A percentile compares a stretch with the other conserved stretches of the same genome.
These are phyloP conservation scores for Furcasterigmium sp. DNA, from an alignment of 2,329 filamentous ascomycete species.

Conservation along the genomic window DNA sequence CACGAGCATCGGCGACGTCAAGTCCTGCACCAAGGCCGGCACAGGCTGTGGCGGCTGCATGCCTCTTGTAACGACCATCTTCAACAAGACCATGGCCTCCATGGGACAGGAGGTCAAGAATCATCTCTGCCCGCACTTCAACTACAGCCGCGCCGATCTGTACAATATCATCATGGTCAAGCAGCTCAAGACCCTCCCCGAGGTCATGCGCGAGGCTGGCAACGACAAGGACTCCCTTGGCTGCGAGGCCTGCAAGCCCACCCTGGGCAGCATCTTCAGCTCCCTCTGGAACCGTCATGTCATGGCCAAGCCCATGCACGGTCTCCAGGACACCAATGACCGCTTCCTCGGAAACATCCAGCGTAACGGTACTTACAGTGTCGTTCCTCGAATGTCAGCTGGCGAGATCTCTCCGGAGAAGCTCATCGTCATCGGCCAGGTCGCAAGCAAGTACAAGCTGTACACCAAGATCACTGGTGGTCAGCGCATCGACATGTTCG, in stretches of 20 bases:
- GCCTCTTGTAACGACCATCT: slow-evolving; percentile 82
- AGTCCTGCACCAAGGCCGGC: slow-evolving; percentile 86
- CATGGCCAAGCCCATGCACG: slow-evolving; percentile 64
- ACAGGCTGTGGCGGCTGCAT: slow-evolving; percentile 89
- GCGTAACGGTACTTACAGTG: slow-evolving; percentile 84
- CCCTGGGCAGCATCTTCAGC: slow-evolving; percentile 73
- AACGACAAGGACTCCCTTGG: slow-evolving; percentile 68
- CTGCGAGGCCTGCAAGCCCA: slow-evolving; percentile 83
- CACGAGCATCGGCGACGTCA: slow-evolving; percentile 77
- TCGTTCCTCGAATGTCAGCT: slow-evolving; percentile 75
- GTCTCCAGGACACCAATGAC: slow-evolving; percentile 88
- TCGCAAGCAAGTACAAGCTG: slow-evolving; percentile 76
- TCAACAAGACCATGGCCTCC: slow-evolving; percentile 80
- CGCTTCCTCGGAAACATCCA: slow-evolving; percentile 86
- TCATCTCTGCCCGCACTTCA: slow-evolving; percentile 78
- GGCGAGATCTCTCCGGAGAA: slow-evolving; percentile 87
- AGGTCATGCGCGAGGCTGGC: slow-evolving; percentile 75
- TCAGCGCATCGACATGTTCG: slow-evolving; percentile 90
- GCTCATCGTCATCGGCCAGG: slow-evolving; percentile 75
- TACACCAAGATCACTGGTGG: slow-evolving; percentile 93
- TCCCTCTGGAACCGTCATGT: slow-evolving; percentile 81
- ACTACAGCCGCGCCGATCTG: slow-evolving; percentile 78
- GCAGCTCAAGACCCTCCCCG: slow-evolving; percentile 62
- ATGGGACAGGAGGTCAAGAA: slow-evolving; percentile 88
- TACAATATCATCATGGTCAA: slow-evolving; percentile 87